phyloP scores from a whole-genome alignment of 2,329 filamentous ascomycete genomes.

The Venturia effusa region DNA sequence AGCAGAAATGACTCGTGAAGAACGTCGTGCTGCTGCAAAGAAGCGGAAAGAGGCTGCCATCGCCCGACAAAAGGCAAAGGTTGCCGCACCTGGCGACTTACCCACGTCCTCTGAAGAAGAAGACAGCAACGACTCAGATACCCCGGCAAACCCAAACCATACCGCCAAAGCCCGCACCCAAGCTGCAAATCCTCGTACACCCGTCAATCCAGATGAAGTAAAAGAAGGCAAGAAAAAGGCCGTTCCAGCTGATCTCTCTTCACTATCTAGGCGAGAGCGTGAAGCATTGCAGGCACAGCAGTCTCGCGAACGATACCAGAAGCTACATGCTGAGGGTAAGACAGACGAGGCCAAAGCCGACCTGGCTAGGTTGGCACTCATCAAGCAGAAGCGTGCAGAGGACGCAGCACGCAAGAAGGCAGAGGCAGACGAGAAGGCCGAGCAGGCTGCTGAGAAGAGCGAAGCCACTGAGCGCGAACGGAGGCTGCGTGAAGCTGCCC shows the following conservation, averaged over 20 bases:
- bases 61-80: slow-evolving; percentile 58
- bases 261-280: slow-evolving; percentile 56
- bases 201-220: slow-evolving; percentile 39
- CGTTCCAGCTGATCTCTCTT: slow-evolving; percentile 26
- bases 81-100: slow-evolving; percentile 74
- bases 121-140: slow-evolving; percentile 43
- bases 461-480: slow-evolving; percentile 37
- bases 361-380: slow-evolving; percentile 67
- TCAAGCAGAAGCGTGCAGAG: slow-evolving; percentile 75
- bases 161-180: slow-evolving; percentile 56
- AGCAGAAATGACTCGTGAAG: slow-evolving; percentile 62
- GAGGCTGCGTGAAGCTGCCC: slow-evolving; percentile 22
- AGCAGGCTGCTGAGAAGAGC: slow-evolving; percentile 45
- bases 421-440: slow-evolving; percentile 39
- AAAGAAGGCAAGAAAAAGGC: slow-evolving; percentile 41
- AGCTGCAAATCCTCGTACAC: slow-evolving; percentile 47
- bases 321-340: slow-evolving; percentile 88
- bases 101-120: slow-evolving; percentile 56
- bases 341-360: slow-evolving; percentile 92
- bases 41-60: slow-evolving; percentile 85
- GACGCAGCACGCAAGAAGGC: slow-evolving; percentile 76
- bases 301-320: slow-evolving; percentile 82
- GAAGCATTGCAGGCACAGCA: slow-evolving; percentile 79
- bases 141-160: slow-evolving; percentile 89
- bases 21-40: slow-evolving; percentile 79